Evolutionary conservation across 169 alveolate species (phyloP).

Genomic region (Eimeria zaria): DNA sequence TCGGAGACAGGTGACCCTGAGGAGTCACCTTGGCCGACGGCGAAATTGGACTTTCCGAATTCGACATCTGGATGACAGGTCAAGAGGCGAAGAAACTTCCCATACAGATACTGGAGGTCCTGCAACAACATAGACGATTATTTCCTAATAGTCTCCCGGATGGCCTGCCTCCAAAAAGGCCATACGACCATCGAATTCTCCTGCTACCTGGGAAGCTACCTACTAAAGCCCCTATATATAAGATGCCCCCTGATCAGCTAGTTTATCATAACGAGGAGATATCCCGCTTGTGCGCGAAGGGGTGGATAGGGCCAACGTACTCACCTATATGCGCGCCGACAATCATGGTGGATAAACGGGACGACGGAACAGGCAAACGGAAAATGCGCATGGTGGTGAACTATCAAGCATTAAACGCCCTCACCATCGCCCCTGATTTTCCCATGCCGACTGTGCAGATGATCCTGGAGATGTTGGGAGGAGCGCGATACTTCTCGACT

Average conservation of each 20-base stretch:
- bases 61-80: not conserved
- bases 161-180: not conserved
- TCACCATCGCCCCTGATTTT: not conserved
- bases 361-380: not conserved
- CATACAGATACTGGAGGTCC: not conserved
- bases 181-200: not conserved
- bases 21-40: not conserved
- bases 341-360: not conserved
- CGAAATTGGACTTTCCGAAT: not conserved
- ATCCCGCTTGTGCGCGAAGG: not conserved
- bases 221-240: not conserved
- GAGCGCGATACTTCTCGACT: not conserved
- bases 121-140: not conserved
- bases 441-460: not conserved
- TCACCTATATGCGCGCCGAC: not conserved
- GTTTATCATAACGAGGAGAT: not conserved
- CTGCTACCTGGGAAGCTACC: not conserved
- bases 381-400: slow-evolving; percentile 9
- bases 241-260: not conserved
- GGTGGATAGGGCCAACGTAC: slow-evolving; percentile 12
- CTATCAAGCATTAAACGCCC: not conserved
- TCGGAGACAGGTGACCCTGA: not conserved
- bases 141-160: not conserved
- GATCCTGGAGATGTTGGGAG: not conserved
- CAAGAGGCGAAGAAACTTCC: not conserved